phyloP scores from a whole-genome alignment of 345 rosid species.

The Populus ilicifolia region DNA sequence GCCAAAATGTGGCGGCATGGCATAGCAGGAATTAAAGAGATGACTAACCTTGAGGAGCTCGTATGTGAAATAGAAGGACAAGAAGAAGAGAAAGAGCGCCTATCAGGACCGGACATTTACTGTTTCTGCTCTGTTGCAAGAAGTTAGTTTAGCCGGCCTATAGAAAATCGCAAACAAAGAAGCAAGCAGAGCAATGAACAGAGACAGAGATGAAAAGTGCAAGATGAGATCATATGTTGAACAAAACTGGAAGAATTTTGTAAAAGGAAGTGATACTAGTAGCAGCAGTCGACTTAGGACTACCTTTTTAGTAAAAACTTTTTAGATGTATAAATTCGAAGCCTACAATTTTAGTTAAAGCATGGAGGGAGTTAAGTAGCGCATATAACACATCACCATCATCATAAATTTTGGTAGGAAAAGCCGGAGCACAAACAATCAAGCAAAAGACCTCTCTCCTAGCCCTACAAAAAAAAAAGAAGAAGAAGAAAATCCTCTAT shows the following conservation, averaged over 20 bases:
- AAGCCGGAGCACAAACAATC: slow-evolving; percentile 10
- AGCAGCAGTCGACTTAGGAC: no score
- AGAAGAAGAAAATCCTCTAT: no score
- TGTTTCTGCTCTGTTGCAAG: slow-evolving; percentile 2
- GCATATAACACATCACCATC: slow-evolving; percentile 1
- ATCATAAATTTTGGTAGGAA: neutral
- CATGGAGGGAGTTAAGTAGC: neutral
- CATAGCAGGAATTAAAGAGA: neutral
- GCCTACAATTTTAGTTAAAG: neutral
- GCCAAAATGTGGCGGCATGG: no score
- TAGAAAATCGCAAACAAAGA: slow-evolving; percentile 12
- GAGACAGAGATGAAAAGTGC: neutral
- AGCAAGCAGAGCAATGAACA: slow-evolving; percentile 7
- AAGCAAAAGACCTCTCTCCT: slow-evolving; percentile 11
- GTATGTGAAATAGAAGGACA: slow-evolving; percentile 34
- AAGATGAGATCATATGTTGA: neutral
- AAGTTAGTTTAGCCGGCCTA: neutral
- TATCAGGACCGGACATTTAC: slow-evolving; percentile 43
- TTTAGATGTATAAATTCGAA: neutral
- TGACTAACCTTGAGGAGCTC: slow-evolving; percentile 33
- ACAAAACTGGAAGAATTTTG: slow-evolving; percentile 3
- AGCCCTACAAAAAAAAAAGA: neutral
- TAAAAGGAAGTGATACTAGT: neutral
- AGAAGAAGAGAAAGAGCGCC: slow-evolving; percentile 45
- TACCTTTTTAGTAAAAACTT: no score